Percentiles rank a stretch among this genome's conserved stretches.
phyloP scores from a whole-genome alignment of 1,284 basidiomycete species.

The Microbotryum saponariae region DNA sequence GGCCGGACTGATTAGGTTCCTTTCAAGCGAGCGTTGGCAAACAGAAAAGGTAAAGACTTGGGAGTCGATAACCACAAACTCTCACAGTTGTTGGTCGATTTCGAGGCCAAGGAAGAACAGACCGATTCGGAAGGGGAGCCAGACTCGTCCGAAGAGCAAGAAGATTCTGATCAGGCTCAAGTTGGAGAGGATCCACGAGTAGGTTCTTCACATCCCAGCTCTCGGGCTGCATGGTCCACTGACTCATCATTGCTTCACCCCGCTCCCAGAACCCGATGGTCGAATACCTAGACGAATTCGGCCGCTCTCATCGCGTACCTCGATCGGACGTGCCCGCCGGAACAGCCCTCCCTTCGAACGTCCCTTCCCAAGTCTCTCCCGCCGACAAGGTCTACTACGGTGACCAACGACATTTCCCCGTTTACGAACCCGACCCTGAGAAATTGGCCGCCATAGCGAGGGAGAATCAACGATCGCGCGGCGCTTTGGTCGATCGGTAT shows the following conservation, averaged over 20 bases:
- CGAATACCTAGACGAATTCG: conserved; percentile 80
- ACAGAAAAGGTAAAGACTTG: conserved; percentile 62
- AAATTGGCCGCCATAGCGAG: conserved; percentile 36
- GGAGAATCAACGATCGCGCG: conserved; percentile 38
- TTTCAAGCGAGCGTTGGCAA: not conserved
- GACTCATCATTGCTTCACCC: no score
- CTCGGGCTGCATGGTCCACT: no score
- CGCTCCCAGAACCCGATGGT: conserved; percentile 57
- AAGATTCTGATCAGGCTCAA: not conserved
- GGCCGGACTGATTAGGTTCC: no score
- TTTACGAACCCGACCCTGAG: conserved; percentile 74
- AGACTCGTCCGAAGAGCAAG: conserved; percentile 27
- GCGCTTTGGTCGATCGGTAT: conserved; percentile 63
- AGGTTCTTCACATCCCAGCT: not conserved
- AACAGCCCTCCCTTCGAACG: conserved; percentile 49
- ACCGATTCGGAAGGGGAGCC: conserved; percentile 45
- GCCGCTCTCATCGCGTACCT: conserved; percentile 58
- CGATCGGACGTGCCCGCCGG: conserved; percentile 70
- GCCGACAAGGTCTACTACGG: conserved; percentile 42
- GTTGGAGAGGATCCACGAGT: not conserved
- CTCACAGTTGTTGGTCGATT: conserved; percentile 70
- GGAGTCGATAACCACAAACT: conserved; percentile 70
- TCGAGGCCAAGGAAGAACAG: conserved; percentile 57
- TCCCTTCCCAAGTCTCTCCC: conserved; percentile 2
- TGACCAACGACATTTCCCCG: conserved; percentile 71